phyloP scores from a whole-genome alignment of 2,329 filamentous ascomycete genomes.

The Cladorrhinum sp. region DNA sequence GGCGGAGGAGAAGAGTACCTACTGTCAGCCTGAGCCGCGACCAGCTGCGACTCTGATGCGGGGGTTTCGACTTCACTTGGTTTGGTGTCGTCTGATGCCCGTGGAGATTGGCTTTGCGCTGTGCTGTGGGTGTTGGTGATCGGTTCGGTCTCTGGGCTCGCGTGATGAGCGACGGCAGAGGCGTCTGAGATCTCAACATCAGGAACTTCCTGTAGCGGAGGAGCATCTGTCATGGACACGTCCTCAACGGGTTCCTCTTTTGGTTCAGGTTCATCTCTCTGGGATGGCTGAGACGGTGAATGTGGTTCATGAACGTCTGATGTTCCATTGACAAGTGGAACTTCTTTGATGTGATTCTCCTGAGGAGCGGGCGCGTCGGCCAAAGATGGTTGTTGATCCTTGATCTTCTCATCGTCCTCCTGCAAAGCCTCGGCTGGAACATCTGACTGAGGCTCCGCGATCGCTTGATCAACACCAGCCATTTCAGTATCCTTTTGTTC shows the following conservation, averaged over 20 bases:
- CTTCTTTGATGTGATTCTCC: not conserved
- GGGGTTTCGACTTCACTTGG: conserved; percentile 47
- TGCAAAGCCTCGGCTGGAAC: not conserved
- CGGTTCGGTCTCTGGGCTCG: conserved; percentile 43
- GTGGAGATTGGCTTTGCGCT: conserved; percentile 47
- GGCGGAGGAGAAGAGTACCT: conserved; percentile 33
- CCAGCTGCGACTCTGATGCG: conserved; percentile 37
- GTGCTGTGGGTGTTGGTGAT: conserved; percentile 43
- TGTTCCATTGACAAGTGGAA: not conserved
- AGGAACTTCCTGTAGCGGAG: conserved; percentile 17
- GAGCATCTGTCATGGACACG: conserved; percentile 28
- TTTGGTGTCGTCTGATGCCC: conserved; percentile 51
- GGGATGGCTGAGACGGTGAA: not conserved
- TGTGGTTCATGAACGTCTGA: not conserved
- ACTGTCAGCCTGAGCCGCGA: conserved; percentile 33
- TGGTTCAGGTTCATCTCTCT: not conserved
- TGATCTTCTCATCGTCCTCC: not conserved
- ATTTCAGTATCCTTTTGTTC: conserved; percentile 34
- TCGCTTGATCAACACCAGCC: conserved; percentile 27
- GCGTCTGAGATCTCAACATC: conserved; percentile 29
- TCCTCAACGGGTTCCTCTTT: conserved; percentile 18
- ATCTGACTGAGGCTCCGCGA: not conserved
- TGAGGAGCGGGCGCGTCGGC: not conserved
- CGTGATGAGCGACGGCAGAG: conserved; percentile 30
- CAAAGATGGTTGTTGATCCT: not conserved